Percentiles rank a stretch among this genome's conserved stretches.
Evolutionary conservation across 257 asterid species (phyloP).

Genomic region (Lavandula angustifolia): DNA sequence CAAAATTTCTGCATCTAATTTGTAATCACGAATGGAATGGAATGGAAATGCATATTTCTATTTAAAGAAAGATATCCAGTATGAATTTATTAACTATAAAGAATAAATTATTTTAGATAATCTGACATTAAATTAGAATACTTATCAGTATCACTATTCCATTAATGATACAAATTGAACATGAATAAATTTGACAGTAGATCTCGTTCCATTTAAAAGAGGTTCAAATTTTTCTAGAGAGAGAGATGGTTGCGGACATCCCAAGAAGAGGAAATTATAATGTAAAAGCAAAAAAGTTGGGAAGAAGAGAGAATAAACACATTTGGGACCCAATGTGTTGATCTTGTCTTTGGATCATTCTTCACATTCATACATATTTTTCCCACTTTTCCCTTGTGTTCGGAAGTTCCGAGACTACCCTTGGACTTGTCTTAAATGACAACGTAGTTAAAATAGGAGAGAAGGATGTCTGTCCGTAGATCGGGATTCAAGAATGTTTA

Average conservation of each 20-base stretch:
- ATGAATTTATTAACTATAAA: too few relatives aligned
- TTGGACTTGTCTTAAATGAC: neutral
- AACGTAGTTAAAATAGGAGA: neutral
- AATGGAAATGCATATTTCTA: too few relatives aligned
- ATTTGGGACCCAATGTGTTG: slow-evolving; percentile 50
- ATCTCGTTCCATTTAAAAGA: slow-evolving; percentile 2
- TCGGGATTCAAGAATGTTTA: slow-evolving; percentile 36
- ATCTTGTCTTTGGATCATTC: slow-evolving; percentile 44
- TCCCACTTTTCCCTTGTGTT: slow-evolving; percentile 1
- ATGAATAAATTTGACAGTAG: too few relatives aligned
- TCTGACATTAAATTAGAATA: too few relatives aligned
- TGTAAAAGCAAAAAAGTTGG: slow-evolving; percentile 29
- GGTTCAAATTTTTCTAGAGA: neutral
- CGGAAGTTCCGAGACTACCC: slow-evolving; percentile 31
- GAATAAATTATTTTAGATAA: too few relatives aligned
- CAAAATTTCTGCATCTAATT: too few relatives aligned
- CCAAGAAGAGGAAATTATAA: slow-evolving; percentile 37
- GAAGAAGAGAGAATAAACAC: slow-evolving; percentile 43
- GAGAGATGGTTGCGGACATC: slow-evolving; percentile 48
- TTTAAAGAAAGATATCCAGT: too few relatives aligned
- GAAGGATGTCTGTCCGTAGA: slow-evolving; percentile 35
- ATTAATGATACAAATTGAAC: too few relatives aligned
- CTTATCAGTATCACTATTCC: too few relatives aligned
- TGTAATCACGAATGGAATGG: too few relatives aligned
- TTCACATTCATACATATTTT: neutral